Evolutionary conservation across 2,329 filamentous ascomycete species (phyloP), one percentile per base, ranked within the genome.

Genomic region (Talaromyces sp.): DNA sequence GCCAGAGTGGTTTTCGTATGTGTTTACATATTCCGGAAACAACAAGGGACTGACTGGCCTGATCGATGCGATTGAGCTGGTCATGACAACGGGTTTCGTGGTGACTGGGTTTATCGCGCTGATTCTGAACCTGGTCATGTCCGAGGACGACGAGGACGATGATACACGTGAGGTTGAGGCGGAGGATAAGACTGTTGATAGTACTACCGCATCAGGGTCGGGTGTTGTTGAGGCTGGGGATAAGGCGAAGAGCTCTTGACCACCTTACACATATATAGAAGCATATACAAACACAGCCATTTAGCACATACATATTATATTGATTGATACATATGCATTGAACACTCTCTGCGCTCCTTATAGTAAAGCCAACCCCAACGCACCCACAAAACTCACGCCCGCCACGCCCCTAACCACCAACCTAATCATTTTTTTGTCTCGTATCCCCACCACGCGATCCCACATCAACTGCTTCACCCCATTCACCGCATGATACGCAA

Each of bases 71-170:
- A 75, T 92, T 62, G 81, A 83, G 4, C 78, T 93, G 47, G 80
- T 92, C 61, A 88, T 92, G 84, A 84, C 89, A 75, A 92, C 78
- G 27, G 78, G 77, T 0, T 80, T 80, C 51, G 77, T 77, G 2
- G 81, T 96, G 22, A 88, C 90, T 0, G 92, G 90, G 0, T 83
- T 92, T 27, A 71, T 93, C 47, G 86, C 86, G 57, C 81, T 95
- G 70, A 73, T 90, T 25, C 80, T 96, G 56, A 96, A 96, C 71
- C 73, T 95, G 56, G 66, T 85, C 0, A 76, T 96, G 17, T 85
- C 87, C 0, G 88, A 91, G 69, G 92, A 96, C 75, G 77, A 88
- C n/a, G 90, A 91, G 67, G 88, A 90, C 51, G 80, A 81, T 32
- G 78, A 80, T 57, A 62, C 67, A 5, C 39, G 58, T 22, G 57